These are phyloP conservation scores for Globisporangium irregulare DNA, from an alignment of 352 stramenopile species.

Conservation along the genomic window DNA sequence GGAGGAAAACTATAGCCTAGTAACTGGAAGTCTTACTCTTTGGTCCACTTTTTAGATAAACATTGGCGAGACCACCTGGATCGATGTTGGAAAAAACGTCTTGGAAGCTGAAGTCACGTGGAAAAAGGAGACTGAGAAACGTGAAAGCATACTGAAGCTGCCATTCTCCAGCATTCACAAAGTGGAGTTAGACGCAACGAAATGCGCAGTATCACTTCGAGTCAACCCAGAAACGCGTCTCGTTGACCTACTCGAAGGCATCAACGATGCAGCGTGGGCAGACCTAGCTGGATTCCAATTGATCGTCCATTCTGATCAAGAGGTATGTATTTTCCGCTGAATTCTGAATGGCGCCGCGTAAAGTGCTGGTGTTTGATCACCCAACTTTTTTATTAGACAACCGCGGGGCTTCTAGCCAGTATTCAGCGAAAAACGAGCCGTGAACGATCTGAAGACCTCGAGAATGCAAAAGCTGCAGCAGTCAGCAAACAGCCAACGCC, in stretches of 20 bases:
- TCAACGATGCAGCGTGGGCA: neutral
- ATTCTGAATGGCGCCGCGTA: neutral
- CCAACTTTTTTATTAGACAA: neutral
- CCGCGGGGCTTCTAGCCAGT: neutral
- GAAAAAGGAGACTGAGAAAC: conserved; percentile 2
- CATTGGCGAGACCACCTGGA: conserved; percentile 19
- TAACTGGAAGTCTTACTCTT: neutral
- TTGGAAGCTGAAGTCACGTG: conserved; percentile 26
- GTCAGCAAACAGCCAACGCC: neutral
- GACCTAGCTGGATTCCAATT: neutral
- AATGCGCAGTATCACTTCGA: neutral
- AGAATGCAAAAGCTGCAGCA: neutral
- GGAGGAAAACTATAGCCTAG: neutral
- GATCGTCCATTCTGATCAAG: neutral
- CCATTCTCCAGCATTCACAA: conserved; percentile 19
- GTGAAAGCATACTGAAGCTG: conserved; percentile 20
- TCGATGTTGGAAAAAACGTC: conserved; percentile 26
- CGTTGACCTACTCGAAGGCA: conserved; percentile 2
- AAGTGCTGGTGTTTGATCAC: neutral
- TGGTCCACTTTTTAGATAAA: conserved; percentile 12
- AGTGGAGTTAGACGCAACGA: neutral
- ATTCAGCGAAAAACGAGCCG: neutral
- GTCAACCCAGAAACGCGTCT: neutral
- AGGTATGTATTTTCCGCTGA: neutral
- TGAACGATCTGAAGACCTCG: neutral